Evolutionary conservation across 2,329 filamentous ascomycete species (phyloP).

Genomic region (Apiospora pterosperma): DNA sequence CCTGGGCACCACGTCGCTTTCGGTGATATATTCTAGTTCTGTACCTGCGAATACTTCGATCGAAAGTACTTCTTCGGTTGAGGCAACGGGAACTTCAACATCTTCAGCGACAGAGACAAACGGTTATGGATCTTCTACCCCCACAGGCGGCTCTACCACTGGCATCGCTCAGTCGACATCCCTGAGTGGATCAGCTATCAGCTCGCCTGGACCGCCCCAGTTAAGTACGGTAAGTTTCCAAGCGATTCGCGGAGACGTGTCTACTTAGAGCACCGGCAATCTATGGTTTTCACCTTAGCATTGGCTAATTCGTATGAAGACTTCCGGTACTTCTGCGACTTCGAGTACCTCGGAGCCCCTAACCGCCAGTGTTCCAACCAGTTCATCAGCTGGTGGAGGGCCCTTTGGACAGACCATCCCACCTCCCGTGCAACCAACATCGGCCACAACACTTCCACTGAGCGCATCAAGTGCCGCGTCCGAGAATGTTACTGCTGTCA

Average conservation of each 20-base stretch:
- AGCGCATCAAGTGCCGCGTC: constrained; percentile 8
- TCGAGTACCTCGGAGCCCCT: background rate
- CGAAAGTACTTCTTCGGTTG: constrained; percentile 5
- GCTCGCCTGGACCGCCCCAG: background rate
- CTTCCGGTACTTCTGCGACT: background rate
- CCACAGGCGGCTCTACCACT: background rate
- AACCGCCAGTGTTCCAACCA: background rate
- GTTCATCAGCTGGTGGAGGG: background rate
- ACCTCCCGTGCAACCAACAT: constrained; percentile 1
- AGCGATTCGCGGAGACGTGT: background rate
- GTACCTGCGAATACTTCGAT: background rate
- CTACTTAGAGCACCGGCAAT: background rate
- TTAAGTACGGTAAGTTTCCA: background rate
- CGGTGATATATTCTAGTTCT: background rate
- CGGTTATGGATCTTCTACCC: constrained; percentile 5
- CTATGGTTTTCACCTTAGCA: background rate
- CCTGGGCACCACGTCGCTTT: background rate
- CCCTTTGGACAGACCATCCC: constrained; percentile 2
- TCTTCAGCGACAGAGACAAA: background rate
- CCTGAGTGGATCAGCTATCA: background rate
- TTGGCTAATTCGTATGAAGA: background rate
- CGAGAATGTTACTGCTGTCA: constrained; percentile 13
- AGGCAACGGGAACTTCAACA: background rate
- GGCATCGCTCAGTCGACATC: background rate
- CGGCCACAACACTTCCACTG: constrained; percentile 3